phyloP scores from a whole-genome alignment of 2,329 filamentous ascomycete species.

The Mollisia scopiformis region DNA sequence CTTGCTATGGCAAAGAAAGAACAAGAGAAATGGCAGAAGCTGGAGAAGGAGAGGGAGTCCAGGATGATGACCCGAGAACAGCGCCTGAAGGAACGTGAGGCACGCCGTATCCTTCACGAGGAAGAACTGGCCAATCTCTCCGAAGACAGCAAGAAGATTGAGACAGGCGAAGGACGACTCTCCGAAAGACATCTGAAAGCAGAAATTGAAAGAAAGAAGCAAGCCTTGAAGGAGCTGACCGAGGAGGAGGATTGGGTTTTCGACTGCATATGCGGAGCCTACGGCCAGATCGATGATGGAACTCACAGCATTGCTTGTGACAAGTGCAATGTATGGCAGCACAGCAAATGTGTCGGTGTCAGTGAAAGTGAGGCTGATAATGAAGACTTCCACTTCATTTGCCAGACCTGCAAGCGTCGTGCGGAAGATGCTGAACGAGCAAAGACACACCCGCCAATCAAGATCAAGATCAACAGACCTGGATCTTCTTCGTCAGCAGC shows the following conservation, averaged over 20 bases:
- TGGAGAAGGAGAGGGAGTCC: slow-evolving; percentile 75
- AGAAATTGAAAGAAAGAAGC: slow-evolving; percentile 79
- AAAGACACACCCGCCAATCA: slow-evolving; percentile 62
- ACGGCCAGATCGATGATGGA: slow-evolving; percentile 93
- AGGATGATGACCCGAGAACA: slow-evolving; percentile 84
- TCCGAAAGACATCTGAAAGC: slow-evolving; percentile 82
- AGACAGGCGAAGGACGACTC: slow-evolving; percentile 59
- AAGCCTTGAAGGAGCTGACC: slow-evolving; percentile 72
- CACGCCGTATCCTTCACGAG: slow-evolving; percentile 80
- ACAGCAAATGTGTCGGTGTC: slow-evolving; percentile 88
- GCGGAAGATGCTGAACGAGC: slow-evolving; percentile 62
- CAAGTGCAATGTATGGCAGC: slow-evolving; percentile 93
- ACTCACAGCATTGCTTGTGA: slow-evolving; percentile 94
- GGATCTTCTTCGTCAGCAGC: slow-evolving; percentile 46
- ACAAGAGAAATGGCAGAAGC: slow-evolving; percentile 59
- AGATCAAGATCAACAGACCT: slow-evolving; percentile 56
- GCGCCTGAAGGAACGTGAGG: slow-evolving; percentile 82
- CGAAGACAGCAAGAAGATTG: slow-evolving; percentile 68
- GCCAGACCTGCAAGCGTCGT: slow-evolving; percentile 73
- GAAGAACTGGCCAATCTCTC: slow-evolving; percentile 81
- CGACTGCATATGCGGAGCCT: slow-evolving; percentile 88
- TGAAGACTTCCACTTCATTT: slow-evolving; percentile 87
- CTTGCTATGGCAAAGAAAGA: slow-evolving; percentile 68
- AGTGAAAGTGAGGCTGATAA: slow-evolving; percentile 77
- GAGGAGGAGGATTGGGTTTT: slow-evolving; percentile 85